These are phyloP conservation scores for Monosporozyma aerobia DNA, from an alignment of 805 yeast genomes.

Conservation along the genomic window DNA sequence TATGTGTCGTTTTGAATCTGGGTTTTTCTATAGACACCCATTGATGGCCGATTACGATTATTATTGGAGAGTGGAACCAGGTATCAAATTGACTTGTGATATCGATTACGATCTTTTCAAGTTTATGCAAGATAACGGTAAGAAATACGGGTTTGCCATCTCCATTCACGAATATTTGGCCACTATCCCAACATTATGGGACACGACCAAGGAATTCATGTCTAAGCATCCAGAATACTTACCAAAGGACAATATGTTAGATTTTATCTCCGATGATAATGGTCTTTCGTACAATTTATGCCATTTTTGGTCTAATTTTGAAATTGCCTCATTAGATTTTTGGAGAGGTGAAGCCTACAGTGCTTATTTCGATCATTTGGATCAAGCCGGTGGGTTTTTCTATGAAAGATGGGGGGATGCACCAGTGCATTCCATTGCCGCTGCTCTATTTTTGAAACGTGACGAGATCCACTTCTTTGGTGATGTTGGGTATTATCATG, in stretches of 20 bases:
- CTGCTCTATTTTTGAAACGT: slow-evolving; percentile 62
- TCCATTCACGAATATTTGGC: slow-evolving; percentile 64
- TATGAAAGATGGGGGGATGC: slow-evolving; percentile 95
- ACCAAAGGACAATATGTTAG: slow-evolving; percentile 53
- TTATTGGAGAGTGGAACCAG: slow-evolving; percentile 95
- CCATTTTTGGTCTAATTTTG: slow-evolving; percentile 90
- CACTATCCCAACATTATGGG: slow-evolving; percentile 74
- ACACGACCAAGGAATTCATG: slow-evolving; percentile 54
- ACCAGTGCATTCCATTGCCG: slow-evolving; percentile 85
- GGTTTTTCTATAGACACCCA: slow-evolving; percentile 77
- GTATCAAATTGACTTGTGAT: slow-evolving; percentile 72
- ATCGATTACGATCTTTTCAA: slow-evolving; percentile 72
- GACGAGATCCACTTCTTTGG: slow-evolving; percentile 70
- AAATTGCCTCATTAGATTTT: slow-evolving; percentile 63
- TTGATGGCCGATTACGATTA: slow-evolving; percentile 68
- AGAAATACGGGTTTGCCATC: slow-evolving; percentile 70
- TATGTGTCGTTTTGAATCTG: slow-evolving; percentile 89
- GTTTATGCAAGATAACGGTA: slow-evolving; percentile 69
- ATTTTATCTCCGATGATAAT: slow-evolving; percentile 61
- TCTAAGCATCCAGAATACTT: slow-evolving; percentile 50
- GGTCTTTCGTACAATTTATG: slow-evolving; percentile 70
- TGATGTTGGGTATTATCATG: slow-evolving; percentile 79
- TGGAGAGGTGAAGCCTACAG: slow-evolving; percentile 68
- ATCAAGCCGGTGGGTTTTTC: slow-evolving; percentile 82
- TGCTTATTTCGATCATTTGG: slow-evolving; percentile 64